Base-by-base conservation (phyloP, 345 rosid genomes). In the Camelina hispida region DNA sequence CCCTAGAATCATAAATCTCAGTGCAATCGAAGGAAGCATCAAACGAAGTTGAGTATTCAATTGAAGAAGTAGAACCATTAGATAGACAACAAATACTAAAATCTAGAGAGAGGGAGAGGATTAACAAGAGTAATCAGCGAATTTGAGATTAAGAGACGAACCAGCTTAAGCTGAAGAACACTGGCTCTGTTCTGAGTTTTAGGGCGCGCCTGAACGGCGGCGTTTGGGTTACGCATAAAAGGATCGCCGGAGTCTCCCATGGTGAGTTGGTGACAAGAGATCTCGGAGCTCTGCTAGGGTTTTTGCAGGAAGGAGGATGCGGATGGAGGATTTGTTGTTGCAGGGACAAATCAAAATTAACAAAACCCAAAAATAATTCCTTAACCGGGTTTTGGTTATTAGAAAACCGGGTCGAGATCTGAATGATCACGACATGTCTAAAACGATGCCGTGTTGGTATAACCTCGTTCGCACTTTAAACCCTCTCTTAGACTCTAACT, bases 81-180 rank as follows among this genome's bases (percentile, higher is more conserved):
- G 60, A 46, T 23, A 15, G 17, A 14, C 2, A 77, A 47, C 32
- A 37, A 37, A 52, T 10, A 3, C 37, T 67, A 20, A 37, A 20
- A 7, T 18, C 18, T 23, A 43, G 9, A 7, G 25, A 18, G 32
- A 40, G 5, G 43, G 14, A 10, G 13, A 10, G 9, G 0, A 2
- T 17, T 11, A 60, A 60, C 4, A n/a, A 9, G 44, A 20, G 20
- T 35, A 23, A 47, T 43, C 47, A 56, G 17, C 32, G 46, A 66
- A 75, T 20, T 23, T 4, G 63, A 61, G 70, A 18, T 4, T 14
- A 60, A 58, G 62, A 60, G 52, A 79, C 86, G 10, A 58, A 94
- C 98, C 91, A 94, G 87, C 85, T 94, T 91, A 59, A 94, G 97
- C 91, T 94, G 98, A 74, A 88, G 97, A 78, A 94, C 90, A 80